Conservation (phyloP, 2,329 filamentous ascomycete genomes). For the Davidsoniella virescens region DNA sequence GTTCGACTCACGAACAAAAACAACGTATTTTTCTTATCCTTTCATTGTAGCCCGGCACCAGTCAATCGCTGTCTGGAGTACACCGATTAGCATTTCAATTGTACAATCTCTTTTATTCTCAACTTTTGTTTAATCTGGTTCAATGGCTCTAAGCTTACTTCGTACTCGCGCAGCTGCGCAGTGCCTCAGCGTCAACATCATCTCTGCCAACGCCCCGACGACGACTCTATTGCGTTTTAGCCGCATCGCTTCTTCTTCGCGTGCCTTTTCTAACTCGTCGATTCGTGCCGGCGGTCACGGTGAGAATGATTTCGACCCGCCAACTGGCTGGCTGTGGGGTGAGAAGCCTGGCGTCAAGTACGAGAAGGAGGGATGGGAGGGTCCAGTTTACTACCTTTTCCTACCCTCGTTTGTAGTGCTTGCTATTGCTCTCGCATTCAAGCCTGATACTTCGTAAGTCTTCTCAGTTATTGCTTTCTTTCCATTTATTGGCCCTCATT, state of each 20-base stretch:
- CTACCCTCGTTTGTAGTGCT: constrained; percentile 59
- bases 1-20: too few species aligned
- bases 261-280: constrained; percentile 16
- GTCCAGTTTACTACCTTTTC: constrained; percentile 69
- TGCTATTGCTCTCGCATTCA: constrained; percentile 76
- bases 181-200: background rate
- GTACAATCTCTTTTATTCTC: background rate
- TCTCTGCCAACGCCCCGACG: background rate
- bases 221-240: background rate
- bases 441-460: constrained; percentile 96
- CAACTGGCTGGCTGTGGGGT: constrained; percentile 82
- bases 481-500: constrained; percentile 5
- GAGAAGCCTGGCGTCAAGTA: constrained; percentile 91
- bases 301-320: constrained; percentile 74
- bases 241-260: constrained; percentile 1
- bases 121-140: too few species aligned
- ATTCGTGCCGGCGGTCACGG: constrained; percentile 26
- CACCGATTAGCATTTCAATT: too few species aligned
- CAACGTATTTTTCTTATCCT: background rate
- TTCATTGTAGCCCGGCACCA: background rate
- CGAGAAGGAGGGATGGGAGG: constrained; percentile 94
- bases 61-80: too few species aligned
- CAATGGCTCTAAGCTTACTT: constrained; percentile 4
- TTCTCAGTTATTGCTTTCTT: constrained; percentile 2
- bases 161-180: background rate